Base-by-base conservation (phyloP, 176 grass and related monocot genomes). In the Cymbopogon citratus region DNA sequence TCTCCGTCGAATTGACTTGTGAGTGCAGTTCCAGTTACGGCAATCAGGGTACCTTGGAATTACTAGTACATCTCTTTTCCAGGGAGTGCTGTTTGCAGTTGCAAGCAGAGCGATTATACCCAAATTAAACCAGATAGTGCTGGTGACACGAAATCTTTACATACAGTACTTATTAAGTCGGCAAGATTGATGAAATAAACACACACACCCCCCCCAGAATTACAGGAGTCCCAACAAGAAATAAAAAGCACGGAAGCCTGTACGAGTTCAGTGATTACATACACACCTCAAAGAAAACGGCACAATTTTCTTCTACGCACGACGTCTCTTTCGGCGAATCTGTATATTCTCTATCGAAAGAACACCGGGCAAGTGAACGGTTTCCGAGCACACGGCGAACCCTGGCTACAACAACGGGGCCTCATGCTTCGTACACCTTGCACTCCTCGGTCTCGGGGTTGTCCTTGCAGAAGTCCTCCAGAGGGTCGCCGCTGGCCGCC, bases 381-480 rank as follows among this genome's bases (percentile, higher is more conserved):
- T 45, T 51, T 46, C 45, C 3, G 45, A 48, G 45, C 45, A 51
- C 48, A 6, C 46, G 46, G 46, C 46, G 46, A 15, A 4, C 46
- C 46, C 46, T 49, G 46, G 41, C 48, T 77, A 45, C 66, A 70
- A 34, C 3, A 56, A 4, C 14, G 9, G 38, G 77, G 33, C 15
- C 35, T 85, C 41, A 86, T 18, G 80, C 66, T 76, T 99, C 96
- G 52, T 86, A 99, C 79, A 99, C 92, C 89, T 99, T 99, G 96
- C 96, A 99, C 60, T 99, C 96, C 0, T 83, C 83, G 19, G 92
- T 93, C 23, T 18, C 90, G n/a, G 96, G 96, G 80, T 93, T 93
- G 40, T 85, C 87, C 87, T 99, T 24, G 92, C 96, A 99, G 91
- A 90, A 99, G 14, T 99, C 96, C 57, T 95, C 96, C 11, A 99